A percentile compares a stretch with the other conserved stretches of the same genome.
phyloP scores from a whole-genome alignment of 345 rosid species.

The Linum usitatissimum region DNA sequence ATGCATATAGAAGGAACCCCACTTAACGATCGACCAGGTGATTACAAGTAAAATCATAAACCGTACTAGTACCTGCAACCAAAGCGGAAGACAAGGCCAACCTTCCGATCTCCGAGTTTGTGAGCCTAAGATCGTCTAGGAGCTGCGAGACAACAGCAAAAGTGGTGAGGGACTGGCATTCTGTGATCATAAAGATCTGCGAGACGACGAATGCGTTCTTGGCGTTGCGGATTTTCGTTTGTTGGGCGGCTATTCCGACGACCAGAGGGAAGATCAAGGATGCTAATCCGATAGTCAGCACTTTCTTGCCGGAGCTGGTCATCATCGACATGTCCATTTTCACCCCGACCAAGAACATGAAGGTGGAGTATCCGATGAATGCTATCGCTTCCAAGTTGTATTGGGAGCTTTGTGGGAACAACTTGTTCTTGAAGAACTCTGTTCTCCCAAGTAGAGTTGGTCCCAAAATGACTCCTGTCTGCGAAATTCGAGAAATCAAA shows the following conservation, averaged over 20 bases:
- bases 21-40: no score
- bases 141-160: conserved; percentile 26
- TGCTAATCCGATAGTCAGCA: conserved; percentile 12
- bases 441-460: conserved; percentile 20
- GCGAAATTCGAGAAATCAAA: background rate
- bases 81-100: conserved; percentile 25
- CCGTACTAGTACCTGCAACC: conserved; percentile 11
- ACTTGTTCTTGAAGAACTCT: background rate
- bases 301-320: conserved; percentile 16
- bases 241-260: background rate
- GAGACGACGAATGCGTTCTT: no score
- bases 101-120: conserved; percentile 15
- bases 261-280: conserved; percentile 1
- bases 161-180: conserved; percentile 18
- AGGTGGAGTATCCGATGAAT: conserved; percentile 17
- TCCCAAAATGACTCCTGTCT: conserved; percentile 31
- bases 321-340: conserved; percentile 21
- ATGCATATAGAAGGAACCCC: no score
- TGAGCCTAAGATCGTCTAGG: conserved; percentile 25
- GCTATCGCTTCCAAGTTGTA: conserved; percentile 6
- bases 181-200: background rate
- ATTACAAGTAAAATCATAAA: no score
- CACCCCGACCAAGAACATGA: conserved; percentile 23
- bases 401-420: conserved; percentile 20
- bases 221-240: no score